phyloP scores from a whole-genome alignment of 2,329 filamentous ascomycete genomes.

The Arachnomyces sp. region DNA sequence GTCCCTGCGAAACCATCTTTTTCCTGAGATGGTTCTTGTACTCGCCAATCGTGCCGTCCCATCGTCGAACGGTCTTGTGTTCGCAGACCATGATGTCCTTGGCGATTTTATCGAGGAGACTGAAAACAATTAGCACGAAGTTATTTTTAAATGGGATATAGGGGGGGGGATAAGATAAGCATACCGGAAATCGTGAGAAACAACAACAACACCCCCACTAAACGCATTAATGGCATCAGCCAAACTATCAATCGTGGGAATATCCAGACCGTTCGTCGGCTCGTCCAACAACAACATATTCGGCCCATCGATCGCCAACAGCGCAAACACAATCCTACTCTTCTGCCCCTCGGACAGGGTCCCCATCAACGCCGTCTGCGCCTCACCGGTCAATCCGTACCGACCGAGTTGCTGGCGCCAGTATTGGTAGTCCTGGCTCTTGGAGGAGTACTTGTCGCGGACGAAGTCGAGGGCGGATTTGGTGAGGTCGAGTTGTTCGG shows the following conservation, averaged over 20 bases:
- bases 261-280: constrained; percentile 98
- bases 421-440: constrained; percentile 97
- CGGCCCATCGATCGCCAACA: constrained; percentile 87
- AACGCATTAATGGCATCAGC: constrained; percentile 97
- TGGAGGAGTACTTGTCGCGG: constrained; percentile 81
- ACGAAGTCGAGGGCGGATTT: constrained; percentile 98
- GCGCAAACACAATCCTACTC: constrained; percentile 93
- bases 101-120: constrained; percentile 96
- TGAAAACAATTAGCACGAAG: constrained; percentile 29
- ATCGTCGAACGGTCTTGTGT: constrained; percentile 85
- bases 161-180: constrained; percentile 21
- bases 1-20: constrained; percentile 90
- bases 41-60: constrained; percentile 81
- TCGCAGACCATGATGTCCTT: constrained; percentile 99
- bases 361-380: constrained; percentile 95
- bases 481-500: constrained; percentile 95
- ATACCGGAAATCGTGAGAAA: constrained; percentile 98
- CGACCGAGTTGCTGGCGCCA: constrained; percentile 96
- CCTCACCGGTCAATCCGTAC: constrained; percentile 87
- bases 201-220: constrained; percentile 92
- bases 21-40: constrained; percentile 99
- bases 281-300: constrained; percentile 99
- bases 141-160: constrained; percentile 9
- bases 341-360: constrained; percentile 97
- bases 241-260: constrained; percentile 94